These are phyloP conservation scores for Dothistroma septosporum DNA, from an alignment of 2,329 filamentous ascomycete genomes.

Conservation along the genomic window DNA sequence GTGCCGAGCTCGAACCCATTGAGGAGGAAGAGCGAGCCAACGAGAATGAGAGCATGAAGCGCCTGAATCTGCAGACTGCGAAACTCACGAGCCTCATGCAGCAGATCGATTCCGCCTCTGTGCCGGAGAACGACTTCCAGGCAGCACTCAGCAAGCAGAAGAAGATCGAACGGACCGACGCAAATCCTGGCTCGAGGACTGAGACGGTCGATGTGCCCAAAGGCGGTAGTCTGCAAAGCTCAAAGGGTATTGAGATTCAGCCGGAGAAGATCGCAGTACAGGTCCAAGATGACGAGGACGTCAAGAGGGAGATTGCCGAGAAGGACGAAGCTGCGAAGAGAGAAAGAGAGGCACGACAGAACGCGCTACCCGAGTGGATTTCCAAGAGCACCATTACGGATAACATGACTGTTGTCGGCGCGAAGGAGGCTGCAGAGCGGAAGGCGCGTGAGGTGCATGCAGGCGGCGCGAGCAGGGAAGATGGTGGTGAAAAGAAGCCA, in stretches of 20 bases:
- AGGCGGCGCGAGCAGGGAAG: constrained; percentile 44
- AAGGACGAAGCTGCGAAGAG: constrained; percentile 29
- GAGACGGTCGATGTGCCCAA: constrained; percentile 33
- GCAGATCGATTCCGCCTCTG: constrained; percentile 67
- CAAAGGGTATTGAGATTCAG: constrained; percentile 33
- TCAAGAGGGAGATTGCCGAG: constrained; percentile 32
- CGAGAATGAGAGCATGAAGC: constrained; percentile 61
- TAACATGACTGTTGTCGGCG: constrained; percentile 45
- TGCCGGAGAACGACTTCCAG: constrained; percentile 71
- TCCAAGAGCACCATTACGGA: constrained; percentile 35
- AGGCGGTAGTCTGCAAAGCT: constrained; percentile 31
- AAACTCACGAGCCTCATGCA: constrained; percentile 73
- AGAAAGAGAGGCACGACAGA: constrained; percentile 35
- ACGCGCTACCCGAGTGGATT: constrained; percentile 37
- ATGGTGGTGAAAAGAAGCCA: constrained; percentile 38
- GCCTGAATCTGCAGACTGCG: constrained; percentile 73
- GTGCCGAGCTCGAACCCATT: constrained; percentile 55
- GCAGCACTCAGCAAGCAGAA: constrained; percentile 60
- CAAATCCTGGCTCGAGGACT: constrained; percentile 54
- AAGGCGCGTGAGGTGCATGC: constrained; percentile 37
- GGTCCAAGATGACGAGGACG: constrained; percentile 34
- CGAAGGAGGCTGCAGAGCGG: constrained; percentile 38
- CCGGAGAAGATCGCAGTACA: constrained; percentile 36
- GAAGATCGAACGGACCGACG: constrained; percentile 63
- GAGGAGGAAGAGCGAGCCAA: constrained; percentile 58